A percentile compares a stretch with the other conserved stretches of the same genome.
These are phyloP conservation scores for Cryptococcus sp. DNA, from an alignment of 1,284 basidiomycete species.

Conservation along the genomic window DNA sequence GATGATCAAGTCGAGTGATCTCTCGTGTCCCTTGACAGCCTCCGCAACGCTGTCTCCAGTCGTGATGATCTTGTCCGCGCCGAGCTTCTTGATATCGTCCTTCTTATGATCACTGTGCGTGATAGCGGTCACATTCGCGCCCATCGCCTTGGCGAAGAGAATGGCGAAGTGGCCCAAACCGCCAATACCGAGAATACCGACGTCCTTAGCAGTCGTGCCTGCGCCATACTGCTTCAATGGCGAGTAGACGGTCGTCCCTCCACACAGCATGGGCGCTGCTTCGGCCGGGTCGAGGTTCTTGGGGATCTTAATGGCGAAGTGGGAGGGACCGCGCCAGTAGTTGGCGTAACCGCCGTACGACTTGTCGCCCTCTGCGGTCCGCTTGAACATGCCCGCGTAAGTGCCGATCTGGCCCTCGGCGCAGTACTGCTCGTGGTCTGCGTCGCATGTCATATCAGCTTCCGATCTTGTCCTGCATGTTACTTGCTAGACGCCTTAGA, in stretches of 20 bases:
- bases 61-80: slow-evolving; percentile 48
- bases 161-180: slow-evolving; percentile 52
- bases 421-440: slow-evolving; percentile 52
- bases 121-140: slow-evolving; percentile 63
- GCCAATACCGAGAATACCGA: slow-evolving; percentile 57
- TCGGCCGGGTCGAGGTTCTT: slow-evolving; percentile 60
- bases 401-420: slow-evolving; percentile 50
- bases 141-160: slow-evolving; percentile 58
- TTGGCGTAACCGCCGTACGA: slow-evolving; percentile 56
- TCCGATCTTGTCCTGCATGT: slow-evolving; percentile 7
- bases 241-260: slow-evolving; percentile 54
- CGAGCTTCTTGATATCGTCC: slow-evolving; percentile 57
- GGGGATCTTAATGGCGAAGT: slow-evolving; percentile 53
- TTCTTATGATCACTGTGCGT: slow-evolving; percentile 57
- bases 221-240: slow-evolving; percentile 57
- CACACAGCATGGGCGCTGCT: slow-evolving; percentile 57
- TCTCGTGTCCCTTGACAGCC: slow-evolving; percentile 34
- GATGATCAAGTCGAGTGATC: slow-evolving; percentile 54
- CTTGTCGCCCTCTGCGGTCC: slow-evolving; percentile 31
- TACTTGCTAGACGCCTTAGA: slow-evolving; percentile 3
- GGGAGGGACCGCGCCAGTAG: slow-evolving; percentile 39
- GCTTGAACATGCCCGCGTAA: slow-evolving; percentile 33
- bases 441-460: slow-evolving; percentile 8
- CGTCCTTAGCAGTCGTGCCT: slow-evolving; percentile 55
- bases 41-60: slow-evolving; percentile 48